Base-by-base conservation (phyloP, 108 stramenopile species). In the Mediolabrus comicus region DNA sequence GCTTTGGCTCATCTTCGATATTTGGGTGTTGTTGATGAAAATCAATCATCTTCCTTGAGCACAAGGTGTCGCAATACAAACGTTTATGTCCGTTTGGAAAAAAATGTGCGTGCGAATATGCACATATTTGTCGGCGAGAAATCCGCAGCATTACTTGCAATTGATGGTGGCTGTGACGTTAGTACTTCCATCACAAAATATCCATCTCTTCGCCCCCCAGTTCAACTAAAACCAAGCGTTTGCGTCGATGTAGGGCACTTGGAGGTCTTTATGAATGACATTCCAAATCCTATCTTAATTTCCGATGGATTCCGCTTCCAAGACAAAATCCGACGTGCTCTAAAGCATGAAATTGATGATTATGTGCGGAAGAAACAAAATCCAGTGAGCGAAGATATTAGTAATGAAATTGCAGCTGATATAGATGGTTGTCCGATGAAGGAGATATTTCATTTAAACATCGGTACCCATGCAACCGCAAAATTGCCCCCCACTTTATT, bases 371-470 rank as follows among this genome's bases (percentile, higher is more conserved):
- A 65, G 38, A 55, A 25, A 30, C 41, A 3, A 29, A 30, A 0
- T 22, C 38, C 28, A 26, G 59, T 34, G 30, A 52, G 32, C 56
- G 46, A 6, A 22, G 46, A 49, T 22, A 19, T 59, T 22, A 30
- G 46, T 14, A 49, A 75, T 26, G 58, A 53, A 38, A 13, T 81
- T 25, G 75, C 54, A 14, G 60, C 71, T 24, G 75, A 81, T 62
- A 46, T 38, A 36, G 59, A 72, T 10, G 80, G 80, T 14, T 49
- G 72, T 31, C 80, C 80, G 26, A 14, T 72, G 65, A 81, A 72
- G 36, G 80, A 81, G 28, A 62, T 67, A 13, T 81, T 81, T 72
- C 75, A 77, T 31, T 26, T 81, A 38, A 66, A 69, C 36, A 26
- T 81, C 13, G 65, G 38, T 11, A 66, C 55, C 8, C 67, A 64